phyloP scores from a whole-genome alignment of 371 early-diverging fungal genomes.

The Thermomucor indicae-seudaticae region DNA sequence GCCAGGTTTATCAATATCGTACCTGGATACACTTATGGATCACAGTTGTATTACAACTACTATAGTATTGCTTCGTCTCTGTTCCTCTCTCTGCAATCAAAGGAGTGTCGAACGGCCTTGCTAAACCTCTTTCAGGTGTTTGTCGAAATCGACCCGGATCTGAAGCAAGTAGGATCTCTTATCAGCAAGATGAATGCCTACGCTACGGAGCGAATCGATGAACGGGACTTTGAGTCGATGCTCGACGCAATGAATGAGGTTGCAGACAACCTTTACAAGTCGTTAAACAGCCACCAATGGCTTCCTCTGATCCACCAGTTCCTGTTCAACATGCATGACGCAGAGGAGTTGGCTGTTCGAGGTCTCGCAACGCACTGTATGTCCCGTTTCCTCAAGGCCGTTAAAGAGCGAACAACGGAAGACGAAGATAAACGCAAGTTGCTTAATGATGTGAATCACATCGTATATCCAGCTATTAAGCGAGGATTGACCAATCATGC shows the following conservation, averaged over 20 bases:
- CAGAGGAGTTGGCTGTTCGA: slow-evolving; percentile 85
- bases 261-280: slow-evolving; percentile 58
- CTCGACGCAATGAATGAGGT: slow-evolving; percentile 74
- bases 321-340: slow-evolving; percentile 72
- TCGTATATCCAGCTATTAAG: slow-evolving; percentile 76
- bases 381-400: slow-evolving; percentile 55
- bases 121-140: slow-evolving; percentile 60
- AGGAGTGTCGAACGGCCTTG: slow-evolving; percentile 60
- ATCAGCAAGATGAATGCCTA: slow-evolving; percentile 76
- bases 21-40: slow-evolving; percentile 43
- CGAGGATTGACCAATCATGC: slow-evolving; percentile 57
- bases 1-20: slow-evolving; percentile 59
- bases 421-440: slow-evolving; percentile 41
- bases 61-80: slow-evolving; percentile 55
- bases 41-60: slow-evolving; percentile 49
- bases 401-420: slow-evolving; percentile 27
- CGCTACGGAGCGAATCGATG: slow-evolving; percentile 73
- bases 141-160: slow-evolving; percentile 54
- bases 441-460: slow-evolving; percentile 50
- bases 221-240: slow-evolving; percentile 83
- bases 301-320: slow-evolving; percentile 88
- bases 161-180: slow-evolving; percentile 51
- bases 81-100: slow-evolving; percentile 51
- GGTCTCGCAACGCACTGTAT: slow-evolving; percentile 77
- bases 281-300: slow-evolving; percentile 75